Percentiles rank a stretch among this genome's conserved stretches.
Evolutionary conservation across 1,139 yeast genomes (phyloP).

Genomic region (Suhomyces bokatorum): DNA sequence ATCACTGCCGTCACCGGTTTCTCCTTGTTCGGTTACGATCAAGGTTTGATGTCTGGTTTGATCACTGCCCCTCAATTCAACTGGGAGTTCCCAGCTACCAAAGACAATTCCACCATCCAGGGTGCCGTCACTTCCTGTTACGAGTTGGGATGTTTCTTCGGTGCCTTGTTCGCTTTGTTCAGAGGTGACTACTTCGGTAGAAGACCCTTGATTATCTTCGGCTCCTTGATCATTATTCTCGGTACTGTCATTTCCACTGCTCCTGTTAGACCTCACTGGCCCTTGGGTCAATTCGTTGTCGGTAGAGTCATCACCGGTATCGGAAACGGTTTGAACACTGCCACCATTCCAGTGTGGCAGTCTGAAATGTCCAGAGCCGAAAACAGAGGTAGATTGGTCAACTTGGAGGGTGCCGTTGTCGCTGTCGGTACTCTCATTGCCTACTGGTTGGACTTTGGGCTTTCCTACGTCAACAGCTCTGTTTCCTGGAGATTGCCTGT

Average conservation of each 20-base stretch:
- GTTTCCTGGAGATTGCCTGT: conserved; percentile 41
- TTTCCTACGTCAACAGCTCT: conserved; percentile 54
- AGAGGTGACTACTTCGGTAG: conserved; percentile 68
- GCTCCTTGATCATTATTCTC: conserved; percentile 57
- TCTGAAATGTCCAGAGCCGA: conserved; percentile 75
- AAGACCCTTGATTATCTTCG: conserved; percentile 59
- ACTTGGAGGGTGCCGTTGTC: conserved; percentile 68
- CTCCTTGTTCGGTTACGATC: conserved; percentile 74
- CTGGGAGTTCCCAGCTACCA: conserved; percentile 57
- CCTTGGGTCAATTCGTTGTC: conserved; percentile 65
- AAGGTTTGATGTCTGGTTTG: conserved; percentile 75
- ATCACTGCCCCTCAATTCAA: conserved; percentile 63
- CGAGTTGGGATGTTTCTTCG: conserved; percentile 76
- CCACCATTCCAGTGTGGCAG: conserved; percentile 81
- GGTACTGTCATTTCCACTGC: conserved; percentile 68
- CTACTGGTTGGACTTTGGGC: conserved; percentile 78
- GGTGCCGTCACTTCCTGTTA: conserved; percentile 74
- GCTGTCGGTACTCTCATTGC: conserved; percentile 73
- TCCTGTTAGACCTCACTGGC: conserved; percentile 51
- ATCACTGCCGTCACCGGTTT: conserved; percentile 64
- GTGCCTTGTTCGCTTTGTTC: conserved; percentile 64
- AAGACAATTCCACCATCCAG: conserved; percentile 40
- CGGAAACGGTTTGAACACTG: conserved; percentile 78
- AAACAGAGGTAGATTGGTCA: conserved; percentile 70
- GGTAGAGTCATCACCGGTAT: conserved; percentile 79